Evolutionary conservation across 2,329 filamentous ascomycete species (phyloP), one percentile per base, ranked within the genome.

Genomic region (Neofusicoccum umdonicola): DNA sequence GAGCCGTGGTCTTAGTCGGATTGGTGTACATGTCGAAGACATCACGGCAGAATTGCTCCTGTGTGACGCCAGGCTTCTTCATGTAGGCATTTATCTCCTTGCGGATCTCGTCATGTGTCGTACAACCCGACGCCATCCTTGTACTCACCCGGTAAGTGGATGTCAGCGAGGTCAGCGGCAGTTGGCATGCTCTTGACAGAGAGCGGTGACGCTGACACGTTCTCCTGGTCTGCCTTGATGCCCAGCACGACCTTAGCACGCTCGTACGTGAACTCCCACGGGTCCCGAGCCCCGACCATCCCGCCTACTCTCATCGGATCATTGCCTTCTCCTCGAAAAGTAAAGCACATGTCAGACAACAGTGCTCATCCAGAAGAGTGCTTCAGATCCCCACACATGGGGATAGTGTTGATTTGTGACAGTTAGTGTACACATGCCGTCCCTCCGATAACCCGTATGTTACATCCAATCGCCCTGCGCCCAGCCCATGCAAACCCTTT

Each of bases 101-200:
- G 52, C 86, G 82, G 13, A 88, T 71, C 58, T 84, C 83, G 67
- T 87, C 82, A 88, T 4, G 82, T 84, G 67, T 88, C 71, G 69
- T 77, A 87, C 37, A 88, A 75, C 0, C 76, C 73, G 6, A 87
- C 84, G 0, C 65, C 69, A 39, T 79, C 77, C 0, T 73, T 69
- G 0, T 79, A 79, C 71, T 88, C 85, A 12, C 82, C 81, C 0
- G 77, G 73, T 0, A 88, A 76, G 8, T 71, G 58, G 34, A 87
- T 72, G 15, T 67, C 73, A 39, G 76, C 74, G 19, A 84, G 74
- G 67, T 84, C 79, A 37, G 68, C 27, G 19, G 41, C 58, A 3
- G 27, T 35, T 15, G 19, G n/a, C 22, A 11, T n/a, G 15, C 31
- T 34, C 31, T 61, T 61, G 9, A 7, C 13, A 50, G 12, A 6